Evolutionary conservation across 2,329 filamentous ascomycete genomes (phyloP), one percentile per base, ranked within the genome.

Genomic region (Amauroascus verrucosus): DNA sequence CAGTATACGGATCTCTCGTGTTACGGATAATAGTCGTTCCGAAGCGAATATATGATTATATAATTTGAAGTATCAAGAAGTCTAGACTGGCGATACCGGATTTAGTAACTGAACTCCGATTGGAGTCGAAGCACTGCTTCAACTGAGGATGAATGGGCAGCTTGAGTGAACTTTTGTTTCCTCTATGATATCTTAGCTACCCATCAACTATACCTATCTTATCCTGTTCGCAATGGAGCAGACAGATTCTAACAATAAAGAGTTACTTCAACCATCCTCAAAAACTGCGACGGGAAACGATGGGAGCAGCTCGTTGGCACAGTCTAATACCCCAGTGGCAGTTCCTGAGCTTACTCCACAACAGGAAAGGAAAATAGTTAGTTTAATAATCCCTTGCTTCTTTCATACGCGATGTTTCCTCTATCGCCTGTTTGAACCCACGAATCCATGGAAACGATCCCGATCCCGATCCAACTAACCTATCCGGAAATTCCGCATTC

Each of bases 341-440:
- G 18, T 46, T 8, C 22, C 32, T 50, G 38, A 24, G 22, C 18
- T 54, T 16, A 56, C 53, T 8, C 55, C 55, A 7, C 54, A 59
- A 46, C 58, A 63, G 46, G 53, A 64, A 40, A 65, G 61, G 26
- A 66, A 63, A 40, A 56, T 63, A 35, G 65, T 65, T 57, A 38
- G 58, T 62, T 35, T 38, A 54, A 55, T 55, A 30, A 14, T 8
- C 6, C 7, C 16, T 45, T 38, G 1, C 3, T 8, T 26, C 46
- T 7, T 48, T 14, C 37, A 13, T 16, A 16, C n/a, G n/a, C n/a
- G n/a, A n/a, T n/a, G n/a, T n/a, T n/a, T n/a, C n/a, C n/a, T n/a
- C n/a, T n/a, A n/a, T 40, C 7, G 37, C 4, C 4, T 40, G 5
- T 20, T 9, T 40, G 16, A 7, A n/a, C 2, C 13, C 26, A 3